Conservation (phyloP, 176 grass and related monocot species). For the Chrysopogon serrulatus region DNA sequence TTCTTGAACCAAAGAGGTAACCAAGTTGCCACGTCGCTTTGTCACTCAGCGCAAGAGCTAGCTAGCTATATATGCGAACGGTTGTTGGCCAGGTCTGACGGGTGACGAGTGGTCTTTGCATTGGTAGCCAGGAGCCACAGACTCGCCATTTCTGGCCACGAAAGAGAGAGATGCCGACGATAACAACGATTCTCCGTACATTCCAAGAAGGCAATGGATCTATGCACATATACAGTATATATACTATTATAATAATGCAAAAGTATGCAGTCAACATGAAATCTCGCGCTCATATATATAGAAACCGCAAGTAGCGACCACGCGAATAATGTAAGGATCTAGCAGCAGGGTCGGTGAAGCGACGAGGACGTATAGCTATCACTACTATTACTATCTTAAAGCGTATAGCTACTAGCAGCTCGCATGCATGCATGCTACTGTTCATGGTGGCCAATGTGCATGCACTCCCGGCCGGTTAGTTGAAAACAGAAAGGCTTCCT, state of each 20-base stretch:
- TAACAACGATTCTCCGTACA: neutral
- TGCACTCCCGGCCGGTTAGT: neutral
- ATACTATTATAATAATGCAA: too few species aligned
- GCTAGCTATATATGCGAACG: neutral
- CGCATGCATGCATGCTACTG: too few species aligned
- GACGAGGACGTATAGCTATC: neutral
- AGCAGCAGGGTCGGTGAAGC: neutral
- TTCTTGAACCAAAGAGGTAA: neutral
- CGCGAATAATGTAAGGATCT: neutral
- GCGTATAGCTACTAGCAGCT: too few species aligned
- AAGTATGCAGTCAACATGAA: slow-evolving; percentile 40
- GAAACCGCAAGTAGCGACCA: neutral
- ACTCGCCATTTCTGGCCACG: neutral
- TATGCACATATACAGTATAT: too few species aligned
- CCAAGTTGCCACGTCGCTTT: neutral
- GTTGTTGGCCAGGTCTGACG: neutral
- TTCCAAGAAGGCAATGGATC: slow-evolving; percentile 11
- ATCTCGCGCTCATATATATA: slow-evolving; percentile 21
- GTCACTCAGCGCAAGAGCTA: neutral
- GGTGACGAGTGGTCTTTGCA: too few species aligned
- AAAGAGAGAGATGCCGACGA: neutral
- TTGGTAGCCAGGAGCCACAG: too few species aligned
- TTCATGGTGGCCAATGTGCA: neutral
- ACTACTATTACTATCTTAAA: too few species aligned
- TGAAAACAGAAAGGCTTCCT: neutral